Evolutionary conservation across 768 basidiomycete genomes (phyloP), one percentile per base, ranked within the genome.

Genomic region (Russula sp.): DNA sequence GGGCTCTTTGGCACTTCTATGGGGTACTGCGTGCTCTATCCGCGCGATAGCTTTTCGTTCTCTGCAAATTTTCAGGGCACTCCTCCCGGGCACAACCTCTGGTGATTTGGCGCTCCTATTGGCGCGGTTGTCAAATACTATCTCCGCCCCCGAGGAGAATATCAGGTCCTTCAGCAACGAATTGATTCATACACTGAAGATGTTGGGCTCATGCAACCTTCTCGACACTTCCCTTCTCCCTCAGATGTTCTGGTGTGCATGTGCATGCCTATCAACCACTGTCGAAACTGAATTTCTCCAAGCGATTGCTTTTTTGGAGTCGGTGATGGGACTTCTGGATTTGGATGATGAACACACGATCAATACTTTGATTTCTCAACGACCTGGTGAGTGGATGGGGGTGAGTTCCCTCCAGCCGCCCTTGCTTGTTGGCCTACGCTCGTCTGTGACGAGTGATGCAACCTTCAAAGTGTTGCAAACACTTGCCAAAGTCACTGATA

Each of bases 11-110:
- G 88, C 90, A 10, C 74, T 97, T 60, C 75, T 78, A 34, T 97
- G 95, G 86, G 88, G 91, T 5, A 93, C 92, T 13, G 79, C 86
- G 2, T 96, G 93, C 69, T 88, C 90, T 16, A 91, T 93, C 63
- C 84, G 92, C 50, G 84, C 85, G 42, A 84, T 86, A 20, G 93
- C 95, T 3, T 91, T 90, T 74, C 82, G 93, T 36, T 95, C 93
- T 10, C 77, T 97, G 61, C 94, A 97, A 71, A 78, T 93, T n/a
- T 93, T 91, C 74, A 86, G 92, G 41, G 83, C 88, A 1, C 76
- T 97, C 22, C 82, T 84, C 69, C 88, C 92, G 0, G 77, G 80
- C 32, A 80, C 92, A 43, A 85, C 83, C 56, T 82, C 85, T 59
- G 74, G 79, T 8, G 87, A 90, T 72, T 78, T 97, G 18, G 88